Evolutionary conservation across 2,329 filamentous ascomycete genomes (phyloP), one percentile per base, ranked within the genome.

Genomic region (Helotiales sp.): DNA sequence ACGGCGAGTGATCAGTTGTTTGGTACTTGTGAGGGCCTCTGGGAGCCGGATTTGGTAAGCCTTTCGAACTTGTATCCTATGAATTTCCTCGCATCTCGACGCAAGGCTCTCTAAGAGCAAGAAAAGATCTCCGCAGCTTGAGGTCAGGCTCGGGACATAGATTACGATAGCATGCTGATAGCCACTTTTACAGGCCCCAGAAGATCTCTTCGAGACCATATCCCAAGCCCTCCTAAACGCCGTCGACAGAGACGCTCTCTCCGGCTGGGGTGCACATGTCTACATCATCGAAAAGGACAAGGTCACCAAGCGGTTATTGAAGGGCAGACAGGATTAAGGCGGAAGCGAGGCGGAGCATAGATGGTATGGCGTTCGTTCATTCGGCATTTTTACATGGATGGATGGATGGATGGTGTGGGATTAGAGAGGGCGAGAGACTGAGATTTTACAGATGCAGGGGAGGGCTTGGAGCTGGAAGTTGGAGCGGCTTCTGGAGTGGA

Each of bases 241-340:
- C 68, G 93, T 98, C 66, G 96, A 99, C 82, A 88, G 96, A 83
- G 96, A 99, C 82, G 96, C 96, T 62, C 86, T 99, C 71, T 97
- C 95, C 43, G 96, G 96, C 72, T 98, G 96, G 96, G 96, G 96
- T 79, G 96, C 96, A 45, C 93, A 99, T 79, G 96, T 99, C 75
- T 99, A 98, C 84, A 97, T 99, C 78, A 97, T 99, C 80, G 96
- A 98, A 86, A 99, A 99, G 88, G 94, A 97, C 84, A 98, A 98
- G 91, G 93, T 99, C 71, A 98, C 96, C 77, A 97, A 98, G 91
- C 88, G 96, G 80, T 89, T 99, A 89, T 85, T 99, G 81, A 98
- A 98, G 89, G 94, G 94, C 79, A 89, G 94, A 85, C 95, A 98
- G 84, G 95, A 98, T 80, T 94, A 93, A 79, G 75, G 37, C 62